A percentile compares a stretch with the other conserved stretches of the same genome.
Evolutionary conservation across 179 eudicot genomes (phyloP).

Genomic region (Patellifolia procumbens): DNA sequence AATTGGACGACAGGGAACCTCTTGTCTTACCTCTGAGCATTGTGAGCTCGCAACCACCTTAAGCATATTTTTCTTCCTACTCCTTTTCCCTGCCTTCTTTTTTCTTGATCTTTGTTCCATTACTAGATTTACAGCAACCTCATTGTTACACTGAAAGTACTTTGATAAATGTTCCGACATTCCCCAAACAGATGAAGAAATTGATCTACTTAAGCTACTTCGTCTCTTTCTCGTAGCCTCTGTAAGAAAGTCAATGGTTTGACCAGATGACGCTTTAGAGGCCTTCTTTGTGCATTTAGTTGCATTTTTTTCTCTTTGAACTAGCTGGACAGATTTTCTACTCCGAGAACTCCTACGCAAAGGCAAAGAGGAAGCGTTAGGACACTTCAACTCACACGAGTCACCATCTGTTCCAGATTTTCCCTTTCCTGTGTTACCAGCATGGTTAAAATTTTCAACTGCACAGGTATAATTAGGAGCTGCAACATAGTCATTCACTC

Average conservation of each 20-base stretch:
- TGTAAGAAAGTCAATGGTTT: conserved; percentile 32
- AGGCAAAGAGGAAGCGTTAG: conserved; percentile 37
- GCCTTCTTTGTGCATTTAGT: conserved; percentile 39
- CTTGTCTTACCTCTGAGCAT: conserved; percentile 32
- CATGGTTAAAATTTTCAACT: conserved; percentile 29
- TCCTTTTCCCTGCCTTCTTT: conserved; percentile 39
- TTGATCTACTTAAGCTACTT: conserved; percentile 48
- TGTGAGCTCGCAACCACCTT: conserved; percentile 35
- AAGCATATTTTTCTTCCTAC: conserved; percentile 39
- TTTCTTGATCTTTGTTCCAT: conserved; percentile 32
- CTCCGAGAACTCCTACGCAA: conserved; percentile 51
- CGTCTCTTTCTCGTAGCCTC: conserved; percentile 64
- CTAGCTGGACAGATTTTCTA: conserved; percentile 42
- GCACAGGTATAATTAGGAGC: conserved; percentile 34
- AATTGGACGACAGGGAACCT: conserved; percentile 42
- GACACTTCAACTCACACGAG: conserved; percentile 22
- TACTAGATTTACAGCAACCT: conserved; percentile 24
- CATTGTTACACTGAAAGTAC: conserved; percentile 38
- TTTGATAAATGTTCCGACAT: conserved; percentile 35
- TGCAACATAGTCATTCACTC: conserved; percentile 29
- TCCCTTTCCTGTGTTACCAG: conserved; percentile 30
- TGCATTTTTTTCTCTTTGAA: conserved; percentile 26
- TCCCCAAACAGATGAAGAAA: conserved; percentile 77
- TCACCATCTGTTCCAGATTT: conserved; percentile 28
- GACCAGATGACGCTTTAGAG: conserved; percentile 33